Evolutionary conservation across 1,284 basidiomycete genomes (phyloP).

Genomic region (Takashimella koratensis): DNA sequence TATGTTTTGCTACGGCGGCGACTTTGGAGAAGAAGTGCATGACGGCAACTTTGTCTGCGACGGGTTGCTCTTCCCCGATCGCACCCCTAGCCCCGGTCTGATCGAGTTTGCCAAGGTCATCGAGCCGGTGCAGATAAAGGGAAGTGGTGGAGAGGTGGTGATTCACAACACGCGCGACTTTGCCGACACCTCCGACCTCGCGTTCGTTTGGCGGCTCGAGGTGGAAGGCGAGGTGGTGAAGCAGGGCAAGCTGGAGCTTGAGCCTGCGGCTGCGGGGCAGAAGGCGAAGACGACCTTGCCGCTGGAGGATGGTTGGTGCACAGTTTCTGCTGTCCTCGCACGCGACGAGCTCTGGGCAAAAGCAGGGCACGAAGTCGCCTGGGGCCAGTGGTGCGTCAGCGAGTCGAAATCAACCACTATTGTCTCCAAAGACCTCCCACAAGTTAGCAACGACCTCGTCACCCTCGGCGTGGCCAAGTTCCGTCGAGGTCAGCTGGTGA

Average conservation of each 20-base stretch:
- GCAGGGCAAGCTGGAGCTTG: conserved; percentile 10
- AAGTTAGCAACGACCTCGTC: not conserved
- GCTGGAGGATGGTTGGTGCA: not conserved
- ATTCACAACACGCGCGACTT: conserved; percentile 20
- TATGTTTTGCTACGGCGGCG: conserved; percentile 21
- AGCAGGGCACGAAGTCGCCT: conserved; percentile 19
- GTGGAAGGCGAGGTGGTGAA: conserved; percentile 1
- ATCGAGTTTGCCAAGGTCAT: conserved; percentile 10
- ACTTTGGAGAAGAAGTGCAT: conserved; percentile 26
- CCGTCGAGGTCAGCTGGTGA: conserved; percentile 7
- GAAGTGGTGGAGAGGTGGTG: not conserved
- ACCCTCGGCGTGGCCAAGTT: conserved; percentile 10
- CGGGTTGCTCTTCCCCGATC: conserved; percentile 16
- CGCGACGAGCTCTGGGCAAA: conserved; percentile 10
- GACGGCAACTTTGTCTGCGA: conserved; percentile 17
- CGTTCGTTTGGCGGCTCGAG: conserved; percentile 19
- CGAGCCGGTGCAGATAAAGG: conserved; percentile 7
- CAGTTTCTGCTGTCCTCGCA: conserved; percentile 6
- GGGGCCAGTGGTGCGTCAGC: conserved; percentile 10
- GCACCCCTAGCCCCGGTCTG: conserved; percentile 11
- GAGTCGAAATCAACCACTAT: not conserved
- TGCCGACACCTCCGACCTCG: conserved; percentile 8
- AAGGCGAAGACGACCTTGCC: conserved; percentile 2
- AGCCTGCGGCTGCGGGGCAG: conserved; percentile 1
- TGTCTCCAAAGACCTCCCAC: not conserved